Percentiles rank a stretch among this genome's conserved stretches.
phyloP scores from a whole-genome alignment of 441 rosid genomes.

The Eutrema salsugineum region DNA sequence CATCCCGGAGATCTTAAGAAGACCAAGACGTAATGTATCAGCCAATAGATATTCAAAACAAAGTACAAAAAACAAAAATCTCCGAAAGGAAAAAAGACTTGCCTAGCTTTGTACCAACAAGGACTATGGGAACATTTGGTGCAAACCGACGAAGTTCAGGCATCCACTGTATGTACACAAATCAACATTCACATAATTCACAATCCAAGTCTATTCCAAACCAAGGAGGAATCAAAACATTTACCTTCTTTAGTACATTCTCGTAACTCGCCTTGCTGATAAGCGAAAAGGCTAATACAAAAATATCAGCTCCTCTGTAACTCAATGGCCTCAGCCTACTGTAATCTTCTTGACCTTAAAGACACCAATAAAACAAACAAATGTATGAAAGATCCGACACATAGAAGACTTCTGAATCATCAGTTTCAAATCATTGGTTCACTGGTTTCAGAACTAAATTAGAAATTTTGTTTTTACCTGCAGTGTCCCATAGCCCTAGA shows the following conservation, averaged over 20 bases:
- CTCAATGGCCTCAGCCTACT: slow-evolving; percentile 96
- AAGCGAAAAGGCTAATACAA: slow-evolving; percentile 88
- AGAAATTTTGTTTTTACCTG: slow-evolving; percentile 42
- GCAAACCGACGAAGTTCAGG: slow-evolving; percentile 95
- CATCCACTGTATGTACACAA: slow-evolving; percentile 70
- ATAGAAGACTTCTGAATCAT: neutral
- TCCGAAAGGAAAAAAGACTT: neutral
- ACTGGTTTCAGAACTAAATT: neutral
- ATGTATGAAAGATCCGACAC: neutral
- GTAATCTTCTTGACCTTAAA: slow-evolving; percentile 96
- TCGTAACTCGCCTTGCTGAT: slow-evolving; percentile 95
- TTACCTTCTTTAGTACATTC: slow-evolving; percentile 93
- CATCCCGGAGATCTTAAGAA: slow-evolving; percentile 74
- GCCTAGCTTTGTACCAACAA: slow-evolving; percentile 94
- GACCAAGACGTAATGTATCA: neutral
- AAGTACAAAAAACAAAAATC: neutral
- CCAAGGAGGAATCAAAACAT: neutral
- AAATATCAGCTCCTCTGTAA: slow-evolving; percentile 94
- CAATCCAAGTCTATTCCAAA: neutral
- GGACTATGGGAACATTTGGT: slow-evolving; percentile 90
- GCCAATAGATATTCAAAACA: neutral
- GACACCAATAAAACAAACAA: neutral
- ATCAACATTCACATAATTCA: neutral
- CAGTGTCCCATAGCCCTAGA: slow-evolving; percentile 95
- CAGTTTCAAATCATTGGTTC: neutral